Conservation (phyloP, 768 basidiomycete genomes). For the Collybia nuda region DNA sequence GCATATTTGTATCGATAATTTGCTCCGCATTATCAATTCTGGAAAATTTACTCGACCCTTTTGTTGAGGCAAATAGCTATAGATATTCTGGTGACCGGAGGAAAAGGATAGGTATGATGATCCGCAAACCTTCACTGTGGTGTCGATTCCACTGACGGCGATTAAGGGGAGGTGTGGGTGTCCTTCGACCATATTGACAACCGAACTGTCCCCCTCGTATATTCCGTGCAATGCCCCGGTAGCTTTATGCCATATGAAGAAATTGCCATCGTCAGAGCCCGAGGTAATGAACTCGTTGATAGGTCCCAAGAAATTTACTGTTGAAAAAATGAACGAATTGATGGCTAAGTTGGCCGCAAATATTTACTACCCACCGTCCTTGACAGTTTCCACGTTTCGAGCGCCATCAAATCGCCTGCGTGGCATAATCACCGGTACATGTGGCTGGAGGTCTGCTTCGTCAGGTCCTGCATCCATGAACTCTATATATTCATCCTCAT, state of each 20-base stretch:
- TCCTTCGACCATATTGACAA: slow-evolving; percentile 87
- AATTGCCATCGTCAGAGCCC: slow-evolving; percentile 86
- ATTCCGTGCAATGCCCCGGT: slow-evolving; percentile 67
- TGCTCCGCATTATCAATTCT: slow-evolving; percentile 46
- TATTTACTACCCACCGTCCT: slow-evolving; percentile 65
- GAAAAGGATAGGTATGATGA: neutral
- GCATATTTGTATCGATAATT: slow-evolving; percentile 59
- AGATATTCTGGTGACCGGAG: slow-evolving; percentile 1
- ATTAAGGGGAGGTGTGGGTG: slow-evolving; percentile 79
- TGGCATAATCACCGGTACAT: slow-evolving; percentile 61
- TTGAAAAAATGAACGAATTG: neutral
- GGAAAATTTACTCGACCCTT: slow-evolving; percentile 50
- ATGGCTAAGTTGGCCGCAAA: neutral
- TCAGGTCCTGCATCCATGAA: slow-evolving; percentile 24
- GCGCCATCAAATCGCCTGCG: slow-evolving; percentile 64
- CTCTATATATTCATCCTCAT: slow-evolving; percentile 21
- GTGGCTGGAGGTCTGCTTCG: slow-evolving; percentile 22
- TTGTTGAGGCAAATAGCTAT: slow-evolving; percentile 67
- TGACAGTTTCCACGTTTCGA: slow-evolving; percentile 80
- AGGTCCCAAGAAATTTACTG: slow-evolving; percentile 85
- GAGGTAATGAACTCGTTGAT: slow-evolving; percentile 76
- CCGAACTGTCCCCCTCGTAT: slow-evolving; percentile 77
- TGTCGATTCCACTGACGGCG: slow-evolving; percentile 88
- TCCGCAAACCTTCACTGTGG: slow-evolving; percentile 69
- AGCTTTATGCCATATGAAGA: slow-evolving; percentile 83